A percentile compares a stretch with the other conserved stretches of the same genome.
phyloP scores from a whole-genome alignment of 176 grass and related monocot genomes.

The Lolium multiflorum region DNA sequence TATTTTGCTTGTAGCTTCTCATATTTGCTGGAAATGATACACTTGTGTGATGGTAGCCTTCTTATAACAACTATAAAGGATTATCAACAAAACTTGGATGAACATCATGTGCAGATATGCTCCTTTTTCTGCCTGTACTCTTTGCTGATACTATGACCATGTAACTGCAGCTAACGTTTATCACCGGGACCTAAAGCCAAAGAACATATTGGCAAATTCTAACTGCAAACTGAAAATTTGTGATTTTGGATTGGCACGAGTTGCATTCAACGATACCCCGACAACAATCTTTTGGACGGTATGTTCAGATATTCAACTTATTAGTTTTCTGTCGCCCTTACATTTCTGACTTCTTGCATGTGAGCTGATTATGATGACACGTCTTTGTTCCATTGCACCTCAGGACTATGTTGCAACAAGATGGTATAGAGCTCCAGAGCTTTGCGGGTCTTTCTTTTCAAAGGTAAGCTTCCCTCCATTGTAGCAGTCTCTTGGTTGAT shows the following conservation, averaged over 20 bases:
- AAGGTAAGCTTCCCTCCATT: slow-evolving; percentile 58
- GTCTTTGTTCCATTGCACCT: slow-evolving; percentile 30
- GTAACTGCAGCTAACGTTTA: slow-evolving; percentile 89
- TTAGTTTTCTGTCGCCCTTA: slow-evolving; percentile 15
- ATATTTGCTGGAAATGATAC: slow-evolving; percentile 11
- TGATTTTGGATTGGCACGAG: slow-evolving; percentile 97
- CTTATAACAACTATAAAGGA: not conserved
- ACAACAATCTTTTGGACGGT: slow-evolving; percentile 99
- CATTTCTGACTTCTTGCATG: slow-evolving; percentile 25
- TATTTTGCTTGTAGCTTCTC: slow-evolving; percentile 10
- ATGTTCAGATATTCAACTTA: slow-evolving; percentile 39
- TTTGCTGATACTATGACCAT: slow-evolving; percentile 48
- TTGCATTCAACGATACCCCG: slow-evolving; percentile 93
- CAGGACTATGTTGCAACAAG: slow-evolving; percentile 99
- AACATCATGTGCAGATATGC: slow-evolving; percentile 1
- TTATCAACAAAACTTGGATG: not conserved
- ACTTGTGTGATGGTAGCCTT: not conserved
- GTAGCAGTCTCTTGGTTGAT: slow-evolving; percentile 30
- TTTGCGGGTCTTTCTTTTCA: slow-evolving; percentile 98
- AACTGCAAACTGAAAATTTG: slow-evolving; percentile 99
- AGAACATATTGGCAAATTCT: slow-evolving; percentile 98
- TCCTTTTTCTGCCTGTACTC: not conserved
- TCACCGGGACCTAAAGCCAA: slow-evolving; percentile 97
- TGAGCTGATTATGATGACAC: slow-evolving; percentile 28
- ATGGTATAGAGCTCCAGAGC: slow-evolving; percentile 99